These are phyloP conservation scores for Hyphopichia khmerensis DNA, from an alignment of 1,139 yeast species.

Conservation along the genomic window DNA sequence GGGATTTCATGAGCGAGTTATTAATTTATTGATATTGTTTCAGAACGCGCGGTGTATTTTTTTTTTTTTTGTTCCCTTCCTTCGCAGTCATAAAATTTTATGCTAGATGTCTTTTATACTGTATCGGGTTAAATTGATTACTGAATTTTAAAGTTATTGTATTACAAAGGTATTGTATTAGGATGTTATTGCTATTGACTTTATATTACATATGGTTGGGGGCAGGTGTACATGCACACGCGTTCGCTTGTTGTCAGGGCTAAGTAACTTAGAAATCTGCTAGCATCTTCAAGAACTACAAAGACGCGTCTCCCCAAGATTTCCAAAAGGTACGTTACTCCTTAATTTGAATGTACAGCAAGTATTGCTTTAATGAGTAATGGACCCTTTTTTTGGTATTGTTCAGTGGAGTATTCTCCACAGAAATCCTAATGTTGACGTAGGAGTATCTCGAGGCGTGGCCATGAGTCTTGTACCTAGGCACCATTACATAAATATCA, in stretches of 20 bases:
- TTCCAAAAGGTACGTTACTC: background rate
- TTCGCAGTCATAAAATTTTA: no score
- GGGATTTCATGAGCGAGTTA: no score
- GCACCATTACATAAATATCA: slow-evolving; percentile 6
- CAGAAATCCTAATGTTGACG: background rate
- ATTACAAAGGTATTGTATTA: no score
- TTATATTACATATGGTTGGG: no score
- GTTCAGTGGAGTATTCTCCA: background rate
- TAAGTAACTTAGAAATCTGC: background rate
- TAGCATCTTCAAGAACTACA: background rate
- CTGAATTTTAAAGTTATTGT: no score
- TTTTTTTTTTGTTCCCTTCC: no score
- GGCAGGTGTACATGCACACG: background rate
- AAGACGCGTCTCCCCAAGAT: background rate
- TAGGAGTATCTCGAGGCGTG: background rate
- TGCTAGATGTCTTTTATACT: background rate
- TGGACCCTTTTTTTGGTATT: background rate
- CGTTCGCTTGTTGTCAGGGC: background rate
- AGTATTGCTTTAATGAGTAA: background rate
- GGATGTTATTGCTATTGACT: no score
- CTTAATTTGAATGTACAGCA: background rate
- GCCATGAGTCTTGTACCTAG: background rate
- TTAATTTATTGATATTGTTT: background rate
- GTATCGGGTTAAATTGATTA: background rate
- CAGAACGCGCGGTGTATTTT: background rate